phyloP scores from a whole-genome alignment of 345 rosid species.

The Brassica incana region DNA sequence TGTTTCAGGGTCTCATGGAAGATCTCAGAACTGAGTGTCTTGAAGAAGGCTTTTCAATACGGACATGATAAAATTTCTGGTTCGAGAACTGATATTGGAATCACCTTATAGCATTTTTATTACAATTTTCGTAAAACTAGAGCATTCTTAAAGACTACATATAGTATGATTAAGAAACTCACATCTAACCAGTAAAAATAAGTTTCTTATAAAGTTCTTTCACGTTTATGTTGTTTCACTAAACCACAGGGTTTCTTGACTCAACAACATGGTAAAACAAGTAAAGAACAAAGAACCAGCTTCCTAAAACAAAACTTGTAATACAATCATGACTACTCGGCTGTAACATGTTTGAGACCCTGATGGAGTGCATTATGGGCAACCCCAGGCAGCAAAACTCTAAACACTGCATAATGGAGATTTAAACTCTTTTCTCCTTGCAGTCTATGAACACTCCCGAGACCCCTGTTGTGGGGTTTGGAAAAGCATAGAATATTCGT shows the following conservation, averaged over 20 bases:
- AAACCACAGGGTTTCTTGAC: too few species aligned
- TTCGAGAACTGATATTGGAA: neutral
- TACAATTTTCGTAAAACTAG: constrained; percentile 2
- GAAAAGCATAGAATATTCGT: constrained; percentile 73
- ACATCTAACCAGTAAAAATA: neutral
- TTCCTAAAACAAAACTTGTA: constrained; percentile 1
- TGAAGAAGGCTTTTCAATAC: constrained; percentile 64
- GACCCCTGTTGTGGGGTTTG: constrained; percentile 64
- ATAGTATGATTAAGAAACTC: neutral
- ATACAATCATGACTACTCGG: constrained; percentile 1
- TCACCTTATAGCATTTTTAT: neutral
- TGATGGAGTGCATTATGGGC: neutral
- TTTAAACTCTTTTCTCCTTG: constrained; percentile 92
- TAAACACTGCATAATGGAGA: constrained; percentile 91
- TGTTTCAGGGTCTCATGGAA: constrained; percentile 67
- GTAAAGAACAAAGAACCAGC: neutral
- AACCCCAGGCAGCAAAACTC: constrained; percentile 51
- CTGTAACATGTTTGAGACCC: neutral
- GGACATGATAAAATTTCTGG: constrained; percentile 21
- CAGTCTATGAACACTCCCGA: constrained; percentile 71
- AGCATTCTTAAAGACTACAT: neutral
- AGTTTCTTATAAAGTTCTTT: neutral
- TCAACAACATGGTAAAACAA: too few species aligned
- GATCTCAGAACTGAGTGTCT: constrained; percentile 67
- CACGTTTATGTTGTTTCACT: neutral